Evolutionary conservation across 2,329 filamentous ascomycete genomes (phyloP).

Genomic region (Fusarium neocosmosporiellum): DNA sequence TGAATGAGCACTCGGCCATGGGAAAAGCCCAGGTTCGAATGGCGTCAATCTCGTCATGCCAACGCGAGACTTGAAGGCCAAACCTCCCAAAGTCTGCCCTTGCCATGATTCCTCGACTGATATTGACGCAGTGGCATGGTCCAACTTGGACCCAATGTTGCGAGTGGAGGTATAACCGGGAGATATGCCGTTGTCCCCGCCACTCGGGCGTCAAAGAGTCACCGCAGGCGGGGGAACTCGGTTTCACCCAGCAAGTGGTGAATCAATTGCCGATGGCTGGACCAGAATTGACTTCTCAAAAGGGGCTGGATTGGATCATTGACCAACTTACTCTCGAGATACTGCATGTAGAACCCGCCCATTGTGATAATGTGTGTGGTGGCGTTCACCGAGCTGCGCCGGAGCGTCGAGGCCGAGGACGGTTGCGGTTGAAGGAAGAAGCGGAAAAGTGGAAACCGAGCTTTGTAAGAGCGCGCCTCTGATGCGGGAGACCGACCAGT

Average conservation of each 20-base stretch:
- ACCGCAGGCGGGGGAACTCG: slow-evolving; percentile 26
- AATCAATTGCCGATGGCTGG: slow-evolving; percentile 31
- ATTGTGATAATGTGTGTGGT: slow-evolving; percentile 55
- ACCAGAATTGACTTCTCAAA: slow-evolving; percentile 32
- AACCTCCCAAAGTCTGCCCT: neutral
- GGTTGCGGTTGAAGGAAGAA: slow-evolving; percentile 19
- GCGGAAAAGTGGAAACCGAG: slow-evolving; percentile 37
- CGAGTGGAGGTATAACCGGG: slow-evolving; percentile 2
- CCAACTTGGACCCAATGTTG: neutral
- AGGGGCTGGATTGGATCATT: slow-evolving; percentile 22
- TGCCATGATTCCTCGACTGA: slow-evolving; percentile 1
- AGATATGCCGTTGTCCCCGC: neutral
- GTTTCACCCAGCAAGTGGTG: slow-evolving; percentile 17
- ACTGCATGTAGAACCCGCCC: slow-evolving; percentile 78
- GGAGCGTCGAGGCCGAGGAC: slow-evolving; percentile 16
- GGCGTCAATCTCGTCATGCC: neutral
- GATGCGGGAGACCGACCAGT: slow-evolving; percentile 23
- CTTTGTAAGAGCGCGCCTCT: slow-evolving; percentile 28
- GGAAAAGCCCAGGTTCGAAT: neutral
- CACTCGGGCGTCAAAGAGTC: neutral
- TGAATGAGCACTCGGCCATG: neutral
- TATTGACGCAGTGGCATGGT: neutral
- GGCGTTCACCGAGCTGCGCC: slow-evolving; percentile 39
- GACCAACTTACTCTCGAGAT: slow-evolving; percentile 76
- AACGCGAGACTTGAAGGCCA: neutral